Base-by-base conservation (phyloP, 2,329 filamentous ascomycete genomes). In the Ophiostoma ips region DNA sequence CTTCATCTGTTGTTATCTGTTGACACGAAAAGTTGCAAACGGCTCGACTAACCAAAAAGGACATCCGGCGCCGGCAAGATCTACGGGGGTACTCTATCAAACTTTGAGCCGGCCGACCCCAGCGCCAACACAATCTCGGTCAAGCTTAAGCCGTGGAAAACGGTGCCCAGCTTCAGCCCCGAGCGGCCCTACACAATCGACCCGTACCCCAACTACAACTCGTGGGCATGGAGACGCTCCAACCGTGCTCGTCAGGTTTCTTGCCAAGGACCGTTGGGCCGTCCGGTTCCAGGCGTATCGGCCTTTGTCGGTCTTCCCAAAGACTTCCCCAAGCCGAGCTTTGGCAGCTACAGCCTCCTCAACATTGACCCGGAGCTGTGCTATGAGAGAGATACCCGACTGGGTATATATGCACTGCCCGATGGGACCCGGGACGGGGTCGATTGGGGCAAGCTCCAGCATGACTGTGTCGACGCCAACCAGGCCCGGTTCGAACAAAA, bases 161-260 rank as follows among this genome's bases (percentile, higher is more conserved):
- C 56, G 13, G 31, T 49, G 2, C 53, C 54, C 0, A 63, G 63
- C 34, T 75, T 71, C 57, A 70, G 60, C 49, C 60, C 64, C 12
- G 66, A 72, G 40, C 64, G 69, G 46, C 73, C 78, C 1, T 68
- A 76, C 50, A 68, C 73, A 18, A 87, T 85, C 63, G 72, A 81
- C 52, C 84, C 84, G 0, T 88, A 87, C 55, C 83, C 84, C 1
- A 67, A 76, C 15, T 86, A 87, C 65, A 83, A 84, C 58, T 74
- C 71, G 47, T 65, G 68, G 3, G 63, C 68, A 13, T 88, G 81
- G 81, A 64, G 67, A 45, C 62, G 66, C 30, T 74, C 74, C 2
- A 38, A 46, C 55, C 69, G 73, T 45, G 82, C 80, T 15, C 62
- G 72, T 49, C 77, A 82, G 58, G 71, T 77, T 6, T 64, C 80